Base-by-base conservation (phyloP, 345 rosid species). In the Salix dunnii region DNA sequence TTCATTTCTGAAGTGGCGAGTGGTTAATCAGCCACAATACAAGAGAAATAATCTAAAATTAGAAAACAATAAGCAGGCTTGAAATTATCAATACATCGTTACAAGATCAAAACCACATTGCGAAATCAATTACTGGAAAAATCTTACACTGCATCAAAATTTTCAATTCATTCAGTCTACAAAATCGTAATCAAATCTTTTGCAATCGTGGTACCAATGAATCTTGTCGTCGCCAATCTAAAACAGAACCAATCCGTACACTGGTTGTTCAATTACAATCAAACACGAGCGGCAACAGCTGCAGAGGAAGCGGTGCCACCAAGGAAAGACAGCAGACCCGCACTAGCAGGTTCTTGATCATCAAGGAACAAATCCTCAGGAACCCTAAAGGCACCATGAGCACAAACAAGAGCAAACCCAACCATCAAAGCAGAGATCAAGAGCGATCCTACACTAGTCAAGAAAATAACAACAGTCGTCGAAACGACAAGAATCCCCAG, bases 281-380 rank as follows among this genome's bases (percentile, higher is more conserved):
- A 92, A 3, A 90, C 97, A 62, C 92, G 91, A 12, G 85, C 78
- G 0, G 87, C 81, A n/a, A 89, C 72, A 7, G 78, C 88, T 46
- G 93, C 91, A 1, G 92, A 82, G 13, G 91, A 80, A 75, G 91
- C 91, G 40, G 90, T 88, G 11, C 88, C 88, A 3, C 94, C 92
- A 33, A 91, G 92, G 88, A 90, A 90, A 3, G 93, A 91, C 64
- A 91, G 87, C 38, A 93, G 81, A 60, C 94, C 96, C 1, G 89
- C 74, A 53, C 78, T 88, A 0, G 76, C 85, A 11, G 91, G 94
- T 82, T 91, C 93, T 70, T 91, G 94, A 12, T 93, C 96, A 72
- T 93, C 97, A 58, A 91, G 33, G 70, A 93, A 93, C 61, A 93
- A 86, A 80, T 93, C 97, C 83, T 93, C 97, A 1, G 96, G 97